Conservation (phyloP, 805 yeast genomes). For the Ascoidea tarda region DNA sequence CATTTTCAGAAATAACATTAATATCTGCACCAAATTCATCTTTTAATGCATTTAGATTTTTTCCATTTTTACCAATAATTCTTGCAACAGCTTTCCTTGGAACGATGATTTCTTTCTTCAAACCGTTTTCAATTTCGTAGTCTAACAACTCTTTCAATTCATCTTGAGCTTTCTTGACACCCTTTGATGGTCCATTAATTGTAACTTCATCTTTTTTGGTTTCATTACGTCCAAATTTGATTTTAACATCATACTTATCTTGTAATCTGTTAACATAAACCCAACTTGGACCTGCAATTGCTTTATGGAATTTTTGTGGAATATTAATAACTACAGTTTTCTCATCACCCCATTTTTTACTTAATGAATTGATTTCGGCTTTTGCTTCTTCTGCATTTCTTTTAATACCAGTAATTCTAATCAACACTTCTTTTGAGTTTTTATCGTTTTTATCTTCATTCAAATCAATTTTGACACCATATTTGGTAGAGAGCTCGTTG, state of each 20-base stretch:
- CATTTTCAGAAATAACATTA: constrained; percentile 15
- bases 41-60: constrained; percentile 65
- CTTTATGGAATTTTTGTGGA: constrained; percentile 67
- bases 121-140: constrained; percentile 80
- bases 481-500: constrained; percentile 54
- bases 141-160: constrained; percentile 74
- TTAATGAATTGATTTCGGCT: constrained; percentile 37
- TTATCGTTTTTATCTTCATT: constrained; percentile 34
- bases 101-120: constrained; percentile 44
- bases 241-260: constrained; percentile 72
- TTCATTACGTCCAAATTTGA: constrained; percentile 55
- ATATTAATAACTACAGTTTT: constrained; percentile 46
- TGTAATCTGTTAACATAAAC: constrained; percentile 70
- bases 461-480: constrained; percentile 64
- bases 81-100: constrained; percentile 68
- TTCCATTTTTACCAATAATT: constrained; percentile 85
- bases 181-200: constrained; percentile 82
- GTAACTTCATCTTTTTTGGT: constrained; percentile 39
- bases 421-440: constrained; percentile 20
- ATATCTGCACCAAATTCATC: constrained; percentile 44
- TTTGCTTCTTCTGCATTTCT: constrained; percentile 66
- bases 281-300: constrained; percentile 76
- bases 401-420: constrained; percentile 64
- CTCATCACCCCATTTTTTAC: constrained; percentile 78
- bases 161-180: constrained; percentile 69